Evolutionary conservation across 192 early-diverging fungal genomes (phyloP), one percentile per base, ranked within the genome.

Genomic region (Podochytrium sp.): DNA sequence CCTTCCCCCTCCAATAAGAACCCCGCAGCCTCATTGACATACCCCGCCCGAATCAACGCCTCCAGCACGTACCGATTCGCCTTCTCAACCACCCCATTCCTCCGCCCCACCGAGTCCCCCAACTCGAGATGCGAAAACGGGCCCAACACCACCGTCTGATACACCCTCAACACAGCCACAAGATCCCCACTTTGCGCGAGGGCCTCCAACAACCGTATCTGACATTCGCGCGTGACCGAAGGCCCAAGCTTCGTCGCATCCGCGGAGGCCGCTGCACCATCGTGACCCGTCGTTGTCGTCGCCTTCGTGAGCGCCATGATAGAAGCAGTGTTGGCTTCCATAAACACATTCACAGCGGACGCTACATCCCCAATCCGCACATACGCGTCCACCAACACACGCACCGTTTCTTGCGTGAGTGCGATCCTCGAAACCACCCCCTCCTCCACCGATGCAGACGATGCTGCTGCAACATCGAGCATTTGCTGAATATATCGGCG

Each of bases 401-500:
- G 10, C 5, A 69, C 40, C 7, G 66, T 69, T 4, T 29, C 66
- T 25, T 34, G 47, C 4, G 66, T 55, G 6, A 52, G 51, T 7
- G 1, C 5, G 34, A 56, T 35, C 20, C 25, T n/a, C 20, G 66
- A 51, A 18, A 20, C 50, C 16, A 25, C 27, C 25, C 6, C 14
- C 10, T 25, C 56, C 16, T 23, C 20, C 25, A 33, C 18, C 14
- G 18, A 0, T 39, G 41, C 29, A 2, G 16, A 20, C 7, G 61
- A 35, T 18, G 61, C 16, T 14, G 16, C 61, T 37, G 27, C 20
- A 2, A 27, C 33, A n/a, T 63, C 61, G n/a, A 69, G 38, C 1
- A 69, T 27, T 25, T 69, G 49, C 47, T 55, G 52, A 37, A 69
- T 56, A 41, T 69, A 56, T 33, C 66, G 7, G 12, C 66, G n/a